Evolutionary conservation across 2,329 filamentous ascomycete species (phyloP).

Genomic region (Tolypocladium nubicola): DNA sequence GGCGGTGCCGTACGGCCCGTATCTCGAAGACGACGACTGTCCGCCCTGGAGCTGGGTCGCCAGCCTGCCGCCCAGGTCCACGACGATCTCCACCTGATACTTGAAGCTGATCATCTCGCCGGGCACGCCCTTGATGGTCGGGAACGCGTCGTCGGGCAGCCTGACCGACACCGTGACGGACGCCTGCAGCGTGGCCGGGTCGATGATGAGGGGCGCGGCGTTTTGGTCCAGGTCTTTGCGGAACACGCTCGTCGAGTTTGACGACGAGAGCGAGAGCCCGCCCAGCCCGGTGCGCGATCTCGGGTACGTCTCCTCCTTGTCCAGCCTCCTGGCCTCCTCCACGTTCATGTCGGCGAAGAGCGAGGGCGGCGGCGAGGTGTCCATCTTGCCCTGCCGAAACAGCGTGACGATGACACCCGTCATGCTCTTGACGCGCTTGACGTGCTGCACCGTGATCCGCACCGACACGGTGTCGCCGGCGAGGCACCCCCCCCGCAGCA

Average conservation of each 20-base stretch:
- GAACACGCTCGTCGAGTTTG: constrained; percentile 83
- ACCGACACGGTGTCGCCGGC: constrained; percentile 77
- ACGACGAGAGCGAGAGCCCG: constrained; percentile 76
- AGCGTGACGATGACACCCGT: constrained; percentile 88
- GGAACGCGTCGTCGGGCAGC: constrained; percentile 83
- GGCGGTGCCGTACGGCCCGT: constrained; percentile 20
- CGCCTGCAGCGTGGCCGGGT: constrained; percentile 67
- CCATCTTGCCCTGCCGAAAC: constrained; percentile 83
- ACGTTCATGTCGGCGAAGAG: constrained; percentile 44
- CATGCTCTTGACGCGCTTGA: constrained; percentile 80
- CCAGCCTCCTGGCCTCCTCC: constrained; percentile 54
- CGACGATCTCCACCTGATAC: constrained; percentile 85
- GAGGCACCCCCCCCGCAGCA: constrained; percentile 72
- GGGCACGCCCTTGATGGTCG: constrained; percentile 81
- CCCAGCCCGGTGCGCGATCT: constrained; percentile 79
- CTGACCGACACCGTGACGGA: constrained; percentile 75
- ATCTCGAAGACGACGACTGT: constrained; percentile 36
- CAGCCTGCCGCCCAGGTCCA: constrained; percentile 83
- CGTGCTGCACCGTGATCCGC: constrained; percentile 75
- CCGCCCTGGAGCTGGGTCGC: constrained; percentile 60
- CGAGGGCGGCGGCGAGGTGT: constrained; percentile 52
- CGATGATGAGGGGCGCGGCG: constrained; percentile 78
- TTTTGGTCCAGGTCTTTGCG: constrained; percentile 89
- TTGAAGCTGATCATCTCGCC: constrained; percentile 92
- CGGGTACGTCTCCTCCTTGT: constrained; percentile 78